Base-by-base conservation (phyloP, 192 early-diverging fungal species). In the Rhizoclosmatium globosum region DNA sequence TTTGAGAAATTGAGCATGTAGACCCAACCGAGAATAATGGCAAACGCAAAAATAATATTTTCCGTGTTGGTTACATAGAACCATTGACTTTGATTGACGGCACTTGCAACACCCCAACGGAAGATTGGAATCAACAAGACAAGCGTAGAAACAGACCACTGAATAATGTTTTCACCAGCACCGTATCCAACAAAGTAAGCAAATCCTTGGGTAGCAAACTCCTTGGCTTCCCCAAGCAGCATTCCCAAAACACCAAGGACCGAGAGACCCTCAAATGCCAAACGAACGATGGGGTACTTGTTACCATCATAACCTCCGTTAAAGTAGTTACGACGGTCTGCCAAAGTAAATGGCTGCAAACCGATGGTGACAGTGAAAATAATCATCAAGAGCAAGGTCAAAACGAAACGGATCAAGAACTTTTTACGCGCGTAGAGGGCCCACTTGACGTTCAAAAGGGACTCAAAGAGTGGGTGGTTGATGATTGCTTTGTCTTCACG, bases 391-490 rank as follows among this genome's bases (percentile, higher is more conserved):
- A 77, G 50, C 4, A 47, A 13, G 15, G 80, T 62, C 7, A 77
- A n/a, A 38, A 71, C 19, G 62, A 81, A 68, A 2, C 76, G 76
- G 11, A 68, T 21, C 23, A 57, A 41, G 78, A 82, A 82, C n/a
- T 44, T 80, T 48, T 65, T 64, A 17, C 67, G 69, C 3, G 60
- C 77, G 47, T 82, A 82, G 3, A 82, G 53, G 58, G 38, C 56
- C 81, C 81, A 82, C 46, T 82, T 82, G 43, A 67, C 77, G 31
- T 70, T 15, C 13, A 81, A 66, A 31, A 81, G 62, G 44, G 57
- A 38, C 19, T 66, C 56, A 70, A 82, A 76, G n/a, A 82, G n/a
- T 3, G 78, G 77, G 53, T 70, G 62, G 19, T 17, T 74, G 41
- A 81, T 68, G 21, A 76, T 64, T 4, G 2, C 67, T 39, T 64